phyloP scores from a whole-genome alignment of 1,139 yeast genomes.

The Yamadazyma spencermartinsiae region DNA sequence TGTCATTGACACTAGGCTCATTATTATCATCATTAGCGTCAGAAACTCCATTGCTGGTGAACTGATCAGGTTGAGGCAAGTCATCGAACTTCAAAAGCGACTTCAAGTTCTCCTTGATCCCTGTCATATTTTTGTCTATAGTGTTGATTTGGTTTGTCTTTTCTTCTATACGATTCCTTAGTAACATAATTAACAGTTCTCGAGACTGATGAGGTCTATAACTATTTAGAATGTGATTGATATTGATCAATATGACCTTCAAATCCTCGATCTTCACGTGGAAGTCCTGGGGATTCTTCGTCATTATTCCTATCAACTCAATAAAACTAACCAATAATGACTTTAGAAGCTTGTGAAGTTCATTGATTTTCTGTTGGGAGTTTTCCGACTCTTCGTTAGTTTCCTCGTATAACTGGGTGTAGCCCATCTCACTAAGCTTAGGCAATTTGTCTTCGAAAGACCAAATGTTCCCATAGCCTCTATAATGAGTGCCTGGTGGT shows the following conservation, averaged over 20 bases:
- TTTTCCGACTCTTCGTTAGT: slow-evolving; percentile 43
- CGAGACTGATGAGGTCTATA: slow-evolving; percentile 89
- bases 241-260: slow-evolving; percentile 72
- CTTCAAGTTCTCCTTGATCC: slow-evolving; percentile 44
- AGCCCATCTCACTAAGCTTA: slow-evolving; percentile 64
- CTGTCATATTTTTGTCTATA: slow-evolving; percentile 47
- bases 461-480: slow-evolving; percentile 86
- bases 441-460: slow-evolving; percentile 71
- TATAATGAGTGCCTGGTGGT: slow-evolving; percentile 60
- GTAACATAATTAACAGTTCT: slow-evolving; percentile 70
- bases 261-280: slow-evolving; percentile 69
- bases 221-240: slow-evolving; percentile 80
- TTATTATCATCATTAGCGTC: slow-evolving; percentile 6
- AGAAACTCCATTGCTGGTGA: slow-evolving; percentile 1
- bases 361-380: slow-evolving; percentile 57
- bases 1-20: slow-evolving; percentile 13
- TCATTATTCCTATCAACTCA: slow-evolving; percentile 72
- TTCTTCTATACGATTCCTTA: slow-evolving; percentile 61
- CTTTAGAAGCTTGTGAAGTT: slow-evolving; percentile 67
- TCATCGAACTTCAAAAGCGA: slow-evolving; percentile 22
- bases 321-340: slow-evolving; percentile 70
- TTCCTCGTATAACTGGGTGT: slow-evolving; percentile 60
- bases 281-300: slow-evolving; percentile 66
- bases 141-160: slow-evolving; percentile 54
- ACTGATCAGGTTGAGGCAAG: neutral